Conservation (phyloP, 225 moss, liverwort and hornwort species). For the Thuidium tamariscinum region DNA sequence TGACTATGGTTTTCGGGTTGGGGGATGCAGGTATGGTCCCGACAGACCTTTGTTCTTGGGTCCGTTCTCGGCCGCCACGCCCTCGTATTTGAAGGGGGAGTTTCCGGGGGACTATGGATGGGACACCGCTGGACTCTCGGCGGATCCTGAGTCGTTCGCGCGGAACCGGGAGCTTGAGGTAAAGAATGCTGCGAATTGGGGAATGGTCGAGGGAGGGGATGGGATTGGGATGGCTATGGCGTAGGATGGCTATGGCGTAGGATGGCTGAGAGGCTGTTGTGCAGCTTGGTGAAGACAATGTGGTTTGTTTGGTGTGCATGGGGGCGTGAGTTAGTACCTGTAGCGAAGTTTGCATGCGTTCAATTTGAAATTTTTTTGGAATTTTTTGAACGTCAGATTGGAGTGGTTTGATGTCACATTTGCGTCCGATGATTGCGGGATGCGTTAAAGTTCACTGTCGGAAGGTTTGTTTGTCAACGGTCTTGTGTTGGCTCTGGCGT, state of each 20-base stretch:
- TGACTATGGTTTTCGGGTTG: neutral
- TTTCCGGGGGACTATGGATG: conserved; percentile 47
- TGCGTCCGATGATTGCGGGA: neutral
- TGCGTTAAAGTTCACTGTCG: too few species aligned
- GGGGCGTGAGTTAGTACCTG: neutral
- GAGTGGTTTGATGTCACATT: neutral
- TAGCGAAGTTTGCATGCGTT: neutral
- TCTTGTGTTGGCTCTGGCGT: neutral
- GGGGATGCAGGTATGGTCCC: conserved; percentile 34
- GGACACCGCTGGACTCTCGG: conserved; percentile 51
- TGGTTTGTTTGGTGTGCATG: neutral
- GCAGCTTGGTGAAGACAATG: neutral
- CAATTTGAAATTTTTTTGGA: too few species aligned
- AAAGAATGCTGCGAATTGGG: neutral
- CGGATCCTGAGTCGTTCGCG: conserved; percentile 46
- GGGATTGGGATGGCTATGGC: neutral
- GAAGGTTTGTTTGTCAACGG: neutral
- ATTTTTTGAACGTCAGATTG: neutral
- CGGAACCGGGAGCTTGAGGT: conserved; percentile 43
- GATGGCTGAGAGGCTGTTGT: neutral
- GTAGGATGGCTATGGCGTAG: too few species aligned
- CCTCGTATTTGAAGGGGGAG: conserved; percentile 45
- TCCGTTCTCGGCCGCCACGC: conserved; percentile 33
- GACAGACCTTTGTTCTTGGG: conserved; percentile 37
- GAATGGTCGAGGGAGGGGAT: neutral